Conservation (phyloP, 2,329 filamentous ascomycete species). For the Lachnellula suecica region DNA sequence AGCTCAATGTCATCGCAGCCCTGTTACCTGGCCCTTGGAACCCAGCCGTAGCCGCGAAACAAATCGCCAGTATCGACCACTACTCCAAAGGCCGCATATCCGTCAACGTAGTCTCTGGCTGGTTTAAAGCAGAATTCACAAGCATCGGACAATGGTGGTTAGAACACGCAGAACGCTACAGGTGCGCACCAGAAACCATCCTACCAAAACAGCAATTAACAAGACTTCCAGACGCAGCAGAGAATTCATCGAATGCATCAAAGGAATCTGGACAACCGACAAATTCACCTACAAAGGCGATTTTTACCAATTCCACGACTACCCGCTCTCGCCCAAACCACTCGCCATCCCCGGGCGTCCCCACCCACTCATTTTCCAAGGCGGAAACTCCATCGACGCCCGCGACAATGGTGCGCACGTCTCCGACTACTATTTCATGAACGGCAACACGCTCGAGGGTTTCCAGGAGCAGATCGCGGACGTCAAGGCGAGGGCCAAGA, state of each 20-base stretch:
- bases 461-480: slow-evolving; percentile 50
- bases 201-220: background rate
- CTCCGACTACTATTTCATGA: slow-evolving; percentile 55
- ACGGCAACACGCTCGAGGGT: slow-evolving; percentile 53
- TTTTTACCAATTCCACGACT: slow-evolving; percentile 53
- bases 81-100: slow-evolving; percentile 50
- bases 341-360: slow-evolving; percentile 42
- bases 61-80: slow-evolving; percentile 52
- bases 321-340: slow-evolving; percentile 49
- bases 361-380: slow-evolving; percentile 53
- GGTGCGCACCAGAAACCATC: slow-evolving; percentile 17
- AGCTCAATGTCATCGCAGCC: slow-evolving; percentile 50
- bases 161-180: slow-evolving; percentile 51
- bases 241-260: slow-evolving; percentile 51
- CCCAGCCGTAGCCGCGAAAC: slow-evolving; percentile 51
- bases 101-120: slow-evolving; percentile 52
- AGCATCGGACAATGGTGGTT: slow-evolving; percentile 55
- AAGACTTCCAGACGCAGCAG: slow-evolving; percentile 35
- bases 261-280: slow-evolving; percentile 49
- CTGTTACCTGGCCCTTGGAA: slow-evolving; percentile 51
- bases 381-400: slow-evolving; percentile 51
- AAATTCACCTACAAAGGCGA: slow-evolving; percentile 50
- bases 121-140: slow-evolving; percentile 53
- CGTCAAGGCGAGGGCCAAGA: slow-evolving; percentile 45
- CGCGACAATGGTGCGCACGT: slow-evolving; percentile 47